phyloP scores from a whole-genome alignment of 768 basidiomycete genomes.

The Naganishia onofrii region DNA sequence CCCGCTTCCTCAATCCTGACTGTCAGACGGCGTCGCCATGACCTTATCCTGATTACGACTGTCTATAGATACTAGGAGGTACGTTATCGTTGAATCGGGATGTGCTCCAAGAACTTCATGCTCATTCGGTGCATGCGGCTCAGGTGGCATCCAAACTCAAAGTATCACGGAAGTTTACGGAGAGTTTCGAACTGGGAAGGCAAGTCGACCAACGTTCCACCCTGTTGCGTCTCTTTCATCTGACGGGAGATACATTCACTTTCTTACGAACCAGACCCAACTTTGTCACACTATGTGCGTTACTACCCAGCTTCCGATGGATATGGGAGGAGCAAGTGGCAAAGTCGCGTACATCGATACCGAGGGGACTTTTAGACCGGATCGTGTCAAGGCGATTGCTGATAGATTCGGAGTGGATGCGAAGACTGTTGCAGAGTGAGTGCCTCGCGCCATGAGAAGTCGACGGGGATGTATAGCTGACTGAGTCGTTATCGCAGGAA shows the following conservation, averaged over 20 bases:
- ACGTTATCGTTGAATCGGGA: background rate
- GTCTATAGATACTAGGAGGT: conserved; percentile 5
- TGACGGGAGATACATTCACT: background rate
- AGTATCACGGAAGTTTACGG: conserved; percentile 96
- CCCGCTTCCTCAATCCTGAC: too few species aligned
- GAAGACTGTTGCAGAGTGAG: conserved; percentile 66
- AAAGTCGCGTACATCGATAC: conserved; percentile 55
- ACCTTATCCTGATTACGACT: background rate
- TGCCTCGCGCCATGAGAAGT: conserved; percentile 51
- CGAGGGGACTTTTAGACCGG: conserved; percentile 69
- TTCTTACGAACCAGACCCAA: conserved; percentile 73
- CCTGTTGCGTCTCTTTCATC: background rate
- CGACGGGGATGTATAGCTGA: background rate
- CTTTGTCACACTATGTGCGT: conserved; percentile 94
- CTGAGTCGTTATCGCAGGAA: conserved; percentile 9
- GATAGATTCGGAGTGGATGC: conserved; percentile 92
- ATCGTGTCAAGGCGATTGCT: conserved; percentile 84
- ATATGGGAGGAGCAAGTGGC: conserved; percentile 85
- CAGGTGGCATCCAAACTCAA: conserved; percentile 86
- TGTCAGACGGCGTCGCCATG: background rate
- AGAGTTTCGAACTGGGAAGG: conserved; percentile 81
- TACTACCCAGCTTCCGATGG: conserved; percentile 78
- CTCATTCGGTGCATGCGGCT: background rate
- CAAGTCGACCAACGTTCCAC: conserved; percentile 25
- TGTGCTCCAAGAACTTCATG: background rate